Evolutionary conservation across 129 eudicot genomes (phyloP), one percentile per base, ranked within the genome.

Genomic region (Sambucus nigra): DNA sequence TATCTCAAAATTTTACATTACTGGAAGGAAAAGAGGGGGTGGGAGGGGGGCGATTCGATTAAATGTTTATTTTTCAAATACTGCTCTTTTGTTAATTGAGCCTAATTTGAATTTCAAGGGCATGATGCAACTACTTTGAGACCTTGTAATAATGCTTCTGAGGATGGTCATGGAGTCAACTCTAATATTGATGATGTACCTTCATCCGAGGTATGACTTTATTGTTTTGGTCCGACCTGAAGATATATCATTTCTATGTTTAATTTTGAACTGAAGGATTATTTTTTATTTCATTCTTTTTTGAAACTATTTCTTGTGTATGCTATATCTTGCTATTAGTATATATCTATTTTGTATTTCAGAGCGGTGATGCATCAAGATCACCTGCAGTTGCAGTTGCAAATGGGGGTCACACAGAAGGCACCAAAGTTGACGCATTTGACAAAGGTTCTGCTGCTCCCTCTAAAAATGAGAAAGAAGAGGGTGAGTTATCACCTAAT

Each of bases 401-500:
- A 26, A 79, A 76, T 59, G 94, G 89, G 55, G 73, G 53, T 65
- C 59, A 48, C 40, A 42, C 48, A 2, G 48, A 15, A 42, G n/a
- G 48, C 19, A 7, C 2, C 20, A 25, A 73, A 26, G 74, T 68
- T 42, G 31, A 50, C 25, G 54, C 68, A 66, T 64, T 53, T 64
- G 69, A 51, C 24, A 76, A 69, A 47, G 78, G 46, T 39, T 52
- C 64, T 28, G 63, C 65, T 50, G 80, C 65, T 46, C 76, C 76
- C n/a, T 59, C 78, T 38, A 91, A 85, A 69, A 68, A 45, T 60
- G 99, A 91, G 78, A 91, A 86, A 78, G 99, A 91, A 75, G 99
- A 91, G 75, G 99, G 99, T 24, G 99, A 91, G 74, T 60, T 91
- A 51, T 91, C 95, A 47, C 99, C 99, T 5, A 81, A 69, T 64